Evolutionary conservation across 495 filamentous ascomycete genomes (phyloP).

Genomic region (Cladorrhinum samala): DNA sequence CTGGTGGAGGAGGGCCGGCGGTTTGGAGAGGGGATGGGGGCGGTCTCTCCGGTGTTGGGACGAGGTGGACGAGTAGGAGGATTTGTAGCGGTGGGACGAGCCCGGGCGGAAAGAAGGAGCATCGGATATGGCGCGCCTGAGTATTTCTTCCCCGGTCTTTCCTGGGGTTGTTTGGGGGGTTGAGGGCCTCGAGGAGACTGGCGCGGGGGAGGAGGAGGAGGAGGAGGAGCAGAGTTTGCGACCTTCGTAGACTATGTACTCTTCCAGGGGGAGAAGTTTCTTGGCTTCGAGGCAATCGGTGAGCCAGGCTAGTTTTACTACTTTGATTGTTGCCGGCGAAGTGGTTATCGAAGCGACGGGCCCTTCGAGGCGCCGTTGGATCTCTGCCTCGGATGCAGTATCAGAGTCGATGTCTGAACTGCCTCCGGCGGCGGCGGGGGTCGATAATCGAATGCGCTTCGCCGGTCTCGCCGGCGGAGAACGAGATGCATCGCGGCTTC

Average conservation of each 20-base stretch:
- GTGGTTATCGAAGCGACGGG: constrained; percentile 11
- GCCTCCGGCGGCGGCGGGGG: background rate
- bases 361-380: constrained; percentile 1
- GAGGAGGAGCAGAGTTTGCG: constrained; percentile 15
- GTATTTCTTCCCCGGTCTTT: too few relatives aligned
- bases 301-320: constrained; percentile 75
- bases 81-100: background rate
- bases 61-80: background rate
- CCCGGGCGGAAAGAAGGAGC: background rate
- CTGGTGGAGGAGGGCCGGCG: constrained; percentile 39
- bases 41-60: constrained; percentile 4
- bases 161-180: too few relatives aligned
- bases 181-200: too few relatives aligned
- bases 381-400: constrained; percentile 31
- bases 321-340: constrained; percentile 41
- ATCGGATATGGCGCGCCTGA: too few relatives aligned
- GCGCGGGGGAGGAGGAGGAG: constrained; percentile 7
- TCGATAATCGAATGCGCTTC: constrained; percentile 33
- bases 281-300: constrained; percentile 51
- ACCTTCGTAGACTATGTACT: constrained; percentile 65
- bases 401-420: constrained; percentile 31
- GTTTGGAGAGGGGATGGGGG: constrained; percentile 5
- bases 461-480: constrained; percentile 11
- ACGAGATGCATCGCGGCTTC: background rate
- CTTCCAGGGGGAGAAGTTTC: constrained; percentile 48